Percentiles rank a stretch among this genome's conserved stretches.
Evolutionary conservation across 306 rosid genomes (phyloP).

Genomic region (Aeschynomene evenia): DNA sequence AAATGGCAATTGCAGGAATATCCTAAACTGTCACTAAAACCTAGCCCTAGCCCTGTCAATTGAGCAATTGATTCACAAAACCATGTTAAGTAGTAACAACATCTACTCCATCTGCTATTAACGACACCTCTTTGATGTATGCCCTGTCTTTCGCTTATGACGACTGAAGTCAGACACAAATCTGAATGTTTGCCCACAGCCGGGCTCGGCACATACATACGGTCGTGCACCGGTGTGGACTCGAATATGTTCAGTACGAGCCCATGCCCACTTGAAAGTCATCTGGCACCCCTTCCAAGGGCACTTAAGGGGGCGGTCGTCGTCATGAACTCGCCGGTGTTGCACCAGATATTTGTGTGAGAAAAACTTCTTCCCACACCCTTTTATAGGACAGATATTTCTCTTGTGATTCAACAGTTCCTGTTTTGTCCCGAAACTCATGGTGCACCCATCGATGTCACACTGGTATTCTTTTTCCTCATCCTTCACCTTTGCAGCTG

Average conservation of each 20-base stretch:
- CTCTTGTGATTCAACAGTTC: slow-evolving; percentile 76
- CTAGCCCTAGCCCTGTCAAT: slow-evolving; percentile 72
- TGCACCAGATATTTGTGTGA: slow-evolving; percentile 98
- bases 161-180: slow-evolving; percentile 98
- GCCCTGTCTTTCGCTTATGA: slow-evolving; percentile 98
- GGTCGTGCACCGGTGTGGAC: slow-evolving; percentile 98
- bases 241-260: slow-evolving; percentile 94
- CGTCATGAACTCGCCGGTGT: slow-evolving; percentile 90
- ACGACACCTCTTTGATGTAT: slow-evolving; percentile 70
- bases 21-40: slow-evolving; percentile 58
- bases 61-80: slow-evolving; percentile 48
- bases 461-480: slow-evolving; percentile 67
- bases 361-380: slow-evolving; percentile 99
- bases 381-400: slow-evolving; percentile 89
- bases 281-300: slow-evolving; percentile 99
- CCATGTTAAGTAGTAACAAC: slow-evolving; percentile 53
- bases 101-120: slow-evolving; percentile 38
- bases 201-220: slow-evolving; percentile 81
- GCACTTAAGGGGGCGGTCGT: slow-evolving; percentile 92
- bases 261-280: slow-evolving; percentile 99
- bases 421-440: slow-evolving; percentile 76
- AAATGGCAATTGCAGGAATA: slow-evolving; percentile 66
- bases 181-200: slow-evolving; percentile 92
- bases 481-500: slow-evolving; percentile 50
- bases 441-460: slow-evolving; percentile 89